These are phyloP conservation scores for Graphiopsis chlorocephala DNA, from an alignment of 2,329 filamentous ascomycete species.

Conservation along the genomic window DNA sequence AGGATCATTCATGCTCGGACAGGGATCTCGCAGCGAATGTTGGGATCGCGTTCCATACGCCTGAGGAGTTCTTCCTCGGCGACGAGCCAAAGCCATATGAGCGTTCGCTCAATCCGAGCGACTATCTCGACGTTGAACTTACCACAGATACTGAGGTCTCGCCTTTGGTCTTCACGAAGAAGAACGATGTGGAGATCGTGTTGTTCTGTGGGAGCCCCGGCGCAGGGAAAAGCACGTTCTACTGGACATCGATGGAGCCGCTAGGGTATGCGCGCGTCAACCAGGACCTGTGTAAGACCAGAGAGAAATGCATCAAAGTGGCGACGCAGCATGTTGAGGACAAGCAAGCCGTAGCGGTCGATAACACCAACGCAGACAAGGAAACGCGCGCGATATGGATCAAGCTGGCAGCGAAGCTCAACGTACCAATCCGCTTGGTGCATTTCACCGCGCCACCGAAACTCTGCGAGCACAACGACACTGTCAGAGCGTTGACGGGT, in stretches of 20 bases:
- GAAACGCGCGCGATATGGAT: conserved; percentile 79
- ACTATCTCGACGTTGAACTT: conserved; percentile 45
- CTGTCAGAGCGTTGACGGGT: conserved; percentile 66
- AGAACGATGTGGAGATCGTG: conserved; percentile 68
- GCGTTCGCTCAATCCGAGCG: conserved; percentile 68
- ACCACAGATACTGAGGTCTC: conserved; percentile 29
- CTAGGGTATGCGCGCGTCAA: conserved; percentile 83
- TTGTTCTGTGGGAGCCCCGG: conserved; percentile 87
- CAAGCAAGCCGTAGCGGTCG: conserved; percentile 71
- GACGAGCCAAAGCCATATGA: conserved; percentile 64
- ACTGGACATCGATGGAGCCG: conserved; percentile 72
- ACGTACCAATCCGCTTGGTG: conserved; percentile 77
- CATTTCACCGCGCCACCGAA: conserved; percentile 72
- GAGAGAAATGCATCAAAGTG: conserved; percentile 66
- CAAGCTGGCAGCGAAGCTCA: conserved; percentile 65
- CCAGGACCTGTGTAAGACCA: conserved; percentile 80
- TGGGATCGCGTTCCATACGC: conserved; percentile 76
- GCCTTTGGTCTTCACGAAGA: conserved; percentile 51
- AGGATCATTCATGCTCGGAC: conserved; percentile 61
- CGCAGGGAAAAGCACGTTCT: conserved; percentile 89
- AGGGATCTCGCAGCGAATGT: conserved; percentile 81
- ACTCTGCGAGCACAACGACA: conserved; percentile 82
- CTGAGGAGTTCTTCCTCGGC: conserved; percentile 85
- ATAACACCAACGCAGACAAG: conserved; percentile 90
- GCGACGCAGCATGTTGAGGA: conserved; percentile 64